Evolutionary conservation across 768 basidiomycete genomes (phyloP), one percentile per base, ranked within the genome.

Genomic region (Auriscalpium vulgare): DNA sequence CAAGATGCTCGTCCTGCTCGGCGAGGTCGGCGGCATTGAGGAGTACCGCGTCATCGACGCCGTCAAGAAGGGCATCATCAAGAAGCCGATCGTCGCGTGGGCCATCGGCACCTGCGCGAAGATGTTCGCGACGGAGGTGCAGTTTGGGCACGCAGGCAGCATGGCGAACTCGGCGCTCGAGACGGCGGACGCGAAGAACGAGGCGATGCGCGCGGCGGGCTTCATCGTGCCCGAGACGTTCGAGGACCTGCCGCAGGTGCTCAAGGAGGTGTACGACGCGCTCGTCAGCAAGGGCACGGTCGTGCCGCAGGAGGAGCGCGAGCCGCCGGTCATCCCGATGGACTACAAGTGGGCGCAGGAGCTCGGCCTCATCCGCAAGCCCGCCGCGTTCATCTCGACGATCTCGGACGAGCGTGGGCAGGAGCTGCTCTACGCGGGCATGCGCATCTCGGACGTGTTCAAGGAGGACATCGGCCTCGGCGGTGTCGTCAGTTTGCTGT

Each of bases 331-430:
- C 56, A 97, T 98, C 69, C 95, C 95, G n/a, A 97, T 98, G 92
- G 95, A 99, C 75, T 99, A 97, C 85, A 97, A 98, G 79, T 97
- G 95, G 95, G 95, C 95, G 37, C 91, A 95, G 75, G 93, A 97
- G 75, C 86, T 97, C 54, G 95, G 95, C 56, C 85, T 99, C 68
- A 95, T 98, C 76, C 88, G 95, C 69, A 98, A 97, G 76, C 97
- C 95, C 17, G 95, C 95, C 40, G 94, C 97, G 3, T 97, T 95
- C 79, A 95, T 97, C 78, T 97, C 94, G 36, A 97, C 97, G 62
- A 99, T 98, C 74, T 97, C 94, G 50, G 97, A 99, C 74, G 97
- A 98, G 79, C 90, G 95, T 67, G 97, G 97, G 0, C 95, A 98
- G 74, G 97, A 99, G 77, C 81, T 99, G 56, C 74, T 99, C 63